Evolutionary conservation across 73 alveolate genomes (phyloP), one percentile per base, ranked within the genome.

Genomic region (Urostyla sp.): DNA sequence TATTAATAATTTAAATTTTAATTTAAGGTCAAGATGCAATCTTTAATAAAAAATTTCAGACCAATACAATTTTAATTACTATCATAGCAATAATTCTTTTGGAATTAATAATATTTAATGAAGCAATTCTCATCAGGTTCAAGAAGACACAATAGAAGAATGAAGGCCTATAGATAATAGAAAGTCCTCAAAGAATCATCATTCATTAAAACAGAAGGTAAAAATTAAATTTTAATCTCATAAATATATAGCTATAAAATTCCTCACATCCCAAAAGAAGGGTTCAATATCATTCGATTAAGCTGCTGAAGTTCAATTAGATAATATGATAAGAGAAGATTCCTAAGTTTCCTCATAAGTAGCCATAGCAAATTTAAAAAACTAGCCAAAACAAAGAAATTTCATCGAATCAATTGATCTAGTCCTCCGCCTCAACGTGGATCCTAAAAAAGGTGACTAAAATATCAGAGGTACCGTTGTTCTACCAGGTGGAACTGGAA

Each of bases 401-500:
- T 60, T 54, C 52, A 75, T 66, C 31, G 97, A 91, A 44, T 53
- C 91, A 0, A 58, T 91, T 0, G 91, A 83, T 37, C 55, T 87
- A 13, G 54, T 54, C 40, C 15, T 91, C 32, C 74, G 87, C 43
- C 79, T 91, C 32, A 79, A 79, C 66, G 93, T 91, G 43, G 92
- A 91, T 48, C 93, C 95, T 11, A 89, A 43, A 49, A 73, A 88
- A 75, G 93, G 91, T 38, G 95, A 83, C 60, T 75, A 91, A 74
- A 75, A 60, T 50, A 94, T 91, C 45, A 91, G 97, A 84, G 97
- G 97, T 1, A 88, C 86, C 20, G 59, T 86, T 36, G 46, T 77
- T 20, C 50, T 91, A 32, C 97, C 97, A 24, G 89, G 90, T 50
- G 94, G 94, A 18, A 45, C 81, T 0, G 93, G 92, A 24, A 90